Percentiles rank a stretch among this genome's conserved stretches.
Conservation (phyloP, 208 protist genomes). For the Porcisia hertigi region DNA sequence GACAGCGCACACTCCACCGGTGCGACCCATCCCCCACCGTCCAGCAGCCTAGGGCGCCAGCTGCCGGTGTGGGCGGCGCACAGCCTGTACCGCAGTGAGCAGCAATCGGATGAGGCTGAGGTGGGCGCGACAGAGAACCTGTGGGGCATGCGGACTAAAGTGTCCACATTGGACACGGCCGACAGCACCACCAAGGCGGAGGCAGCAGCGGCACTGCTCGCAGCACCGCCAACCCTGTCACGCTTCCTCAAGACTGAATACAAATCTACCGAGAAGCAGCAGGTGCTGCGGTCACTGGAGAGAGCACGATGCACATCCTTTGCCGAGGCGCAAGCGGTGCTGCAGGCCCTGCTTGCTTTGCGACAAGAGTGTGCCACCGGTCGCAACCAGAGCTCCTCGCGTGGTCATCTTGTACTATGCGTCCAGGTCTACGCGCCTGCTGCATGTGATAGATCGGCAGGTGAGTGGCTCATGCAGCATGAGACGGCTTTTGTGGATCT, state of each 20-base stretch:
- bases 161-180: not conserved
- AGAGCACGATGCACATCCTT: slow-evolving; percentile 40
- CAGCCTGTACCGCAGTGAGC: slow-evolving; percentile 14
- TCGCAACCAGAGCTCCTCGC: slow-evolving; percentile 56
- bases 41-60: not conserved
- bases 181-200: not conserved
- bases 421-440: slow-evolving; percentile 28
- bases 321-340: slow-evolving; percentile 29
- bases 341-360: slow-evolving; percentile 38
- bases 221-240: not conserved
- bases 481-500: slow-evolving; percentile 72
- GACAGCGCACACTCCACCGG: not conserved
- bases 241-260: slow-evolving; percentile 35
- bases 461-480: slow-evolving; percentile 14
- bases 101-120: not conserved
- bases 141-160: not conserved
- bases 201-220: not conserved
- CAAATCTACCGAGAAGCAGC: slow-evolving; percentile 54
- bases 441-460: not conserved
- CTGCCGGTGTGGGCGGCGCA: slow-evolving; percentile 23
- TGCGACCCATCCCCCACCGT: not conserved
- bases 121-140: not conserved
- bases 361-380: slow-evolving; percentile 46
- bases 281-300: slow-evolving; percentile 42
- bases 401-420: slow-evolving; percentile 48